Conservation (phyloP, 345 rosid genomes). For the Lagerstroemia speciosa region DNA sequence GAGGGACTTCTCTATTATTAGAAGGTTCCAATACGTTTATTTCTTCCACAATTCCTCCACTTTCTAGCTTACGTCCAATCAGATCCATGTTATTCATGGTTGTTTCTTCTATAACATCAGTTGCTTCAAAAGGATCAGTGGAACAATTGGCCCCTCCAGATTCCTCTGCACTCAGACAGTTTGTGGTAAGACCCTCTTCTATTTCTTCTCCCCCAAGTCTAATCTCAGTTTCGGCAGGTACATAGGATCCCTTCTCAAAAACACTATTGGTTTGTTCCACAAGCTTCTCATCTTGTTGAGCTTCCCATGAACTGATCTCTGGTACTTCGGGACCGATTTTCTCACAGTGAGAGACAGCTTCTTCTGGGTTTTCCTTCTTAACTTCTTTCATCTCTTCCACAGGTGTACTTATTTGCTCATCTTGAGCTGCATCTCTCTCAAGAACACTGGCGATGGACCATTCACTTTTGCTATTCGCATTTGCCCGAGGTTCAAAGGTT, state of each 20-base stretch:
- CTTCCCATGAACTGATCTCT: neutral
- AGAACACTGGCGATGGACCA: neutral
- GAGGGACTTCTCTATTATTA: no score
- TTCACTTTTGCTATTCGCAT: neutral
- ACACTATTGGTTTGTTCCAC: neutral
- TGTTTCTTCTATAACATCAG: constrained; percentile 5
- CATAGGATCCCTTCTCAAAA: neutral
- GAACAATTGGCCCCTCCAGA: neutral
- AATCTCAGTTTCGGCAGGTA: neutral
- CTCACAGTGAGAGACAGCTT: neutral
- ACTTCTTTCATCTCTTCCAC: neutral
- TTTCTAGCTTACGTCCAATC: neutral
- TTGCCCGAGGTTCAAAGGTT: neutral
- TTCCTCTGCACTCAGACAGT: constrained; percentile 4
- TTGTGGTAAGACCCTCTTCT: neutral
- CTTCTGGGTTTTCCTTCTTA: neutral
- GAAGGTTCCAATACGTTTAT: neutral
- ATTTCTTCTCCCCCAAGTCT: neutral
- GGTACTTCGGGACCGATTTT: neutral
- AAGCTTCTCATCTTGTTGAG: neutral
- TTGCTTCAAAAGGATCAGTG: neutral
- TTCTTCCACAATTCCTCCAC: neutral
- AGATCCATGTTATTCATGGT: constrained; percentile 2
- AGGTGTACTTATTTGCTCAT: neutral
- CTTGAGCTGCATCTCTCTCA: neutral